phyloP scores from a whole-genome alignment of 345 rosid species.

The Gossypium raimondii region DNA sequence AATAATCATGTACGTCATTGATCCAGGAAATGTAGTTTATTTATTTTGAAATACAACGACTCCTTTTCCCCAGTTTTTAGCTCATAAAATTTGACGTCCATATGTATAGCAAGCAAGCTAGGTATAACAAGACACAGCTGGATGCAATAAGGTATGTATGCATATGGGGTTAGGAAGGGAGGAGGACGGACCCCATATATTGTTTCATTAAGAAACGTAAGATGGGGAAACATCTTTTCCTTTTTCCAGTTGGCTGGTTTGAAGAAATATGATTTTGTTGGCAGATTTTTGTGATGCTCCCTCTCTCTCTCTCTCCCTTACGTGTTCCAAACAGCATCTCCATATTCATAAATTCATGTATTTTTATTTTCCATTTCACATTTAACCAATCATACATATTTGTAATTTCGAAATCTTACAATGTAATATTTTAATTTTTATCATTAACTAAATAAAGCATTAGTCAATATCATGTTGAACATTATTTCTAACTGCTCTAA shows the following conservation, averaged over 20 bases:
- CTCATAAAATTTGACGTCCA: neutral
- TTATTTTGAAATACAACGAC: slow-evolving; percentile 2
- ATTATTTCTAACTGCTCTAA: no score
- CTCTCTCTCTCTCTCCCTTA: no score
- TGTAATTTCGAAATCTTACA: neutral
- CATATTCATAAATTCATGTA: neutral
- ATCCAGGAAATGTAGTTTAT: neutral
- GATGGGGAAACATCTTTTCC: neutral
- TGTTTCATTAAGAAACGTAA: neutral
- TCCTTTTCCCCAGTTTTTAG: neutral
- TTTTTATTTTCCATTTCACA: neutral
- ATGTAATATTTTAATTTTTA: no score
- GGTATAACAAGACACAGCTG: slow-evolving; percentile 1
- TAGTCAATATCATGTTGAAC: neutral
- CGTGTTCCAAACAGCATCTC: neutral
- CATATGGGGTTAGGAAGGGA: neutral
- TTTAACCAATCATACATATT: neutral
- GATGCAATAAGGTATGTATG: neutral
- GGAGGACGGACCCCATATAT: neutral
- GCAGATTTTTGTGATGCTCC: neutral
- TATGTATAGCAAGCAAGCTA: neutral
- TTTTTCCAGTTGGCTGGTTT: neutral
- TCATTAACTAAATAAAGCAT: neutral
- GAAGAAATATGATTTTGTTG: neutral
- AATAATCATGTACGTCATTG: neutral